Percentiles rank a stretch among this genome's conserved stretches.
Conservation (phyloP, 176 grass and related monocot genomes). For the Eragrostis nindensis region DNA sequence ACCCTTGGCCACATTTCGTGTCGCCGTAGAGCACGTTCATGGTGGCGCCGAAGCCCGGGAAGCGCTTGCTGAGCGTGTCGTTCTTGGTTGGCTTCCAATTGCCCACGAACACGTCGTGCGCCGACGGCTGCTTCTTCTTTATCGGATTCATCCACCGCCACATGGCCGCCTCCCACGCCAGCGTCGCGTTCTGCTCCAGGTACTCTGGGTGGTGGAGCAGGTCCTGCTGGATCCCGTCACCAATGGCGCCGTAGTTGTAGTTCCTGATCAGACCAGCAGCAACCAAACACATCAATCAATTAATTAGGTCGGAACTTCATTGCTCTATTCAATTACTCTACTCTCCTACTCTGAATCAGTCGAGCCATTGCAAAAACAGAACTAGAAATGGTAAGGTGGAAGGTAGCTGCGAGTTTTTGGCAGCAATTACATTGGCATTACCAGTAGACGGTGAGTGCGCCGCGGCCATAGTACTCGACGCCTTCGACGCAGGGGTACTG, state of each 20-base stretch:
- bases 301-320: not conserved
- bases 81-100: constrained; percentile 94
- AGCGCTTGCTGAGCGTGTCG: constrained; percentile 63
- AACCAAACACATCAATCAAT: not conserved
- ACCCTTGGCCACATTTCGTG: constrained; percentile 72
- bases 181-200: constrained; percentile 85
- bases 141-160: constrained; percentile 98
- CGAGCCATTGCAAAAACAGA: not conserved
- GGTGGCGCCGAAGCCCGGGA: constrained; percentile 86
- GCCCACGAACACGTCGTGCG: constrained; percentile 77
- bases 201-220: constrained; percentile 88
- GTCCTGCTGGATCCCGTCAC: constrained; percentile 60
- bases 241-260: constrained; percentile 75
- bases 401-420: too few relatives aligned
- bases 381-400: not conserved
- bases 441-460: constrained; percentile 84
- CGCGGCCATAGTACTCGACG: constrained; percentile 85
- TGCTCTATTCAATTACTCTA: not conserved
- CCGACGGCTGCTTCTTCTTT: constrained; percentile 90
- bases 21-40: constrained; percentile 90
- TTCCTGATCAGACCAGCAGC: constrained; percentile 57
- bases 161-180: constrained; percentile 83
- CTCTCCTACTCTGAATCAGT: not conserved
- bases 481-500: constrained; percentile 75
- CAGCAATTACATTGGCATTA: not conserved